Evolutionary conservation across 83 land plant species (phyloP), one percentile per base, ranked within the genome.

Genomic region (Picea abies): DNA sequence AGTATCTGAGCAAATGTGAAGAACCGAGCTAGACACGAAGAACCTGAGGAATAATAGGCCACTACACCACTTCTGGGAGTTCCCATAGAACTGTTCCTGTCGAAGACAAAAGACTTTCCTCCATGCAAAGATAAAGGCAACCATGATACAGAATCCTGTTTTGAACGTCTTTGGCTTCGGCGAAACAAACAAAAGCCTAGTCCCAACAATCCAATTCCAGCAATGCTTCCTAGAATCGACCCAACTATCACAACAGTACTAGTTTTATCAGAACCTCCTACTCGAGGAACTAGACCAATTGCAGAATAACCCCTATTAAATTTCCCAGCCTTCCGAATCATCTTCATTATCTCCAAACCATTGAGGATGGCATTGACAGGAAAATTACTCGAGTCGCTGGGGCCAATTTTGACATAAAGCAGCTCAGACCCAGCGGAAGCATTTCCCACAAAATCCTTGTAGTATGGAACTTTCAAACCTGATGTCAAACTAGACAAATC

Each of bases 301-400:
- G 58, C 58, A 52, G 12, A 52, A 10, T 52, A 52, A 12, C 14
- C 3, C 58, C 3, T 52, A 44, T 44, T 47, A 44, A 58, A 32
- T 41, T 79, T 32, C 22, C 22, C 2, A n/a, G 25, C 26, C 37
- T 19, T n/a, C 62, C 19, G 15, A 32, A 29, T 47, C 76, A 94
- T 76, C 78, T 85, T 90, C 89, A 92, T 79, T 26, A 94, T 88
- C 85, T 94, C 96, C 63, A 90, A 83, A 25, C 96, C 96, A 79
- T 94, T 94, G 63, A 94, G 77, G 32, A 94, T 86, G 20, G 93
- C 95, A 82, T 89, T 84, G 58, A 62, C 16, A 49, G 66, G 79
- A 12, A 67, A 23, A n/a, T 78, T 6, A 61, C 4, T 56, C 17
- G 84, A 80, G 14, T 84, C n/a, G 2, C 63, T 84, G 5, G 93